A percentile compares a stretch with the other conserved stretches of the same genome.
These are phyloP conservation scores for Dictyostelium discoideum DNA, from an alignment of 78 protist genomes.

Conservation along the genomic window dicty_2.7 NC_007088.5:7339001-7339500, in stretches of 20 bases:
- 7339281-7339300: background rate
- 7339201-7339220: conserved; percentile 39
- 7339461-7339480: conserved; percentile 45
- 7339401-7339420: background rate
- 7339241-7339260: background rate
- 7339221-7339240: conserved; percentile 8
- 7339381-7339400: background rate
- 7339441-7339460: conserved; percentile 44
- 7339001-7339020: conserved; percentile 67
- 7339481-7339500: background rate
- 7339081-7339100: background rate
- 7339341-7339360: conserved; percentile 11
- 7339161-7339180: conserved; percentile 53
- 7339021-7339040: conserved; percentile 65
- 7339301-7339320: background rate
- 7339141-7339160: conserved; percentile 15
- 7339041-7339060: conserved; percentile 46
- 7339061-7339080: conserved; percentile 27
- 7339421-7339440: conserved; percentile 56
- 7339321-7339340: background rate
- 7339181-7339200: conserved; percentile 56
- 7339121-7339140: conserved; percentile 61
- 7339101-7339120: conserved; percentile 51
- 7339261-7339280: background rate
- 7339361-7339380: background rate